Conservation (phyloP, 1,284 basidiomycete genomes). For the Sporisorium iseilematis-ciliati region DNA sequence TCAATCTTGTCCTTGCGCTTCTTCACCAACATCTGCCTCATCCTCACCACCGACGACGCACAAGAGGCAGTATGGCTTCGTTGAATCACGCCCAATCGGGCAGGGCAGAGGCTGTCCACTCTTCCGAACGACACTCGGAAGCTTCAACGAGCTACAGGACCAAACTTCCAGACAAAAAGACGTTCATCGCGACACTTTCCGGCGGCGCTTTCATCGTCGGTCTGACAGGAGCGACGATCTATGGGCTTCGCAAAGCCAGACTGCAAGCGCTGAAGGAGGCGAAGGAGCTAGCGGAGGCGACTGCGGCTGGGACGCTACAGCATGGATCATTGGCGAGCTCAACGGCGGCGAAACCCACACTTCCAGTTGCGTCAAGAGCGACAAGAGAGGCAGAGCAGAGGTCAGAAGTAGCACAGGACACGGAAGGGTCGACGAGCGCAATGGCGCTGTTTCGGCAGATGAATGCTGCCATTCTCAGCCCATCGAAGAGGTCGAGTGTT, state of each 20-base stretch:
- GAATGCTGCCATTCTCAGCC: conserved; percentile 33
- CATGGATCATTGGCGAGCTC: background rate
- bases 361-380: conserved; percentile 1
- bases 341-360: background rate
- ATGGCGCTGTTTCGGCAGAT: conserved; percentile 33
- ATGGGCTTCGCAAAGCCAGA: conserved; percentile 39
- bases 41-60: background rate
- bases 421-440: conserved; percentile 5
- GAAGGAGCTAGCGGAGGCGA: conserved; percentile 30
- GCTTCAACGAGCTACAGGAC: conserved; percentile 36
- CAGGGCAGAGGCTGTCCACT: background rate
- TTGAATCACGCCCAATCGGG: background rate
- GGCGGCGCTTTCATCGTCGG: conserved; percentile 48
- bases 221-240: conserved; percentile 45
- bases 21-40: background rate
- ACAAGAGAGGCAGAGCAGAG: background rate
- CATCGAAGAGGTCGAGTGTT: conserved; percentile 8
- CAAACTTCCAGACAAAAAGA: conserved; percentile 46
- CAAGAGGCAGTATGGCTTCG: conserved; percentile 22
- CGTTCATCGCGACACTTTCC: conserved; percentile 48
- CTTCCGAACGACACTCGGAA: conserved; percentile 5
- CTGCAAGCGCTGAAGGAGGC: conserved; percentile 46
- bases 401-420: background rate
- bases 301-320: background rate
- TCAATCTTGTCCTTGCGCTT: background rate